Evolutionary conservation across 176 grass and related monocot genomes (phyloP), one percentile per base, ranked within the genome.

Genomic region (Triticum aestivum): DNA sequence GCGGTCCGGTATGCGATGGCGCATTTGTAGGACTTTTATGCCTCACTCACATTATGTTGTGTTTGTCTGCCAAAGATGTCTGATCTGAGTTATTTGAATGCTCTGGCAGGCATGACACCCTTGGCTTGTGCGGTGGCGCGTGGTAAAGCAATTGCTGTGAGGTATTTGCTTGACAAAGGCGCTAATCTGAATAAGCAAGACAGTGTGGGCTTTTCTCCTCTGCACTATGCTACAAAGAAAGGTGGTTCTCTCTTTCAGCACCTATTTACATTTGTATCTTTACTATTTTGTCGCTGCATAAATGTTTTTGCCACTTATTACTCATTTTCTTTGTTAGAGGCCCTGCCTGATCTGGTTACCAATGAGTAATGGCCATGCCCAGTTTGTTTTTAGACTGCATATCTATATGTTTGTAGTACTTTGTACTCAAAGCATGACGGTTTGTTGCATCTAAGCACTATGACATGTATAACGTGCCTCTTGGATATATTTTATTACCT

Each of bases 171-270:
- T 39, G 69, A 65, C 2, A 85, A 65, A 51, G 89, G 89, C 8
- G 89, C 89, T 74, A 52, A 82, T 82, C 61, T 65, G 20, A 13
- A 83, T 83, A 87, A 82, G 26, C 42, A 82, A 70, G 79, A 91
- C 74, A 71, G 11, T 0, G 32, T 49, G 1, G 79, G 89, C 37
- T 78, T 87, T 83, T 23, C 79, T 64, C 80, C 84, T 87, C 65
- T 91, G 13, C 89, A 87, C 51, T 73, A 75, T 87, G 85, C 89
- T 41, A 74, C 79, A 76, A 82, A 83, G 79, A 6, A 49, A 70
- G 84, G 89, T 83, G 79, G 79, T 78, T 23, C 33, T 23, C 33
- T n/a, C 67, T 77, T 70, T 61, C 38, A 54, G 54, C 29, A 30
- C 49, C 71, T 81, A 61, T 79, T 32, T 23, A 18, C 29, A 73